Conservation (phyloP, 441 rosid genomes). For the Pelargonium fulgidum region DNA sequence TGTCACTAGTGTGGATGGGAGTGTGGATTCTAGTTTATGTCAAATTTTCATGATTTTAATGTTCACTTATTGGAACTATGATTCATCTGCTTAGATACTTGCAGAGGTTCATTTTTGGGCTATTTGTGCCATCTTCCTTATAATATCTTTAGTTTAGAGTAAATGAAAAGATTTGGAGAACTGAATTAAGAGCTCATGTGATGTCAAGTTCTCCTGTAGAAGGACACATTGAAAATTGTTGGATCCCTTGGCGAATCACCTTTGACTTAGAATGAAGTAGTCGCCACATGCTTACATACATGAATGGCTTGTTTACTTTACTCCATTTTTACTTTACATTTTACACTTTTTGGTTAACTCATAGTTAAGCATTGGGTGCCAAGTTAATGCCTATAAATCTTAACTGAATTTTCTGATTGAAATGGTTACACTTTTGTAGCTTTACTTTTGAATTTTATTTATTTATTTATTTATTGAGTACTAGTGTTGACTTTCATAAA, state of each 20-base stretch:
- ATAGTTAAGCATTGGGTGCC: too few species aligned
- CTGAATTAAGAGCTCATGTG: neutral
- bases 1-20: too few species aligned
- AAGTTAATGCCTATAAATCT: neutral
- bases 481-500: conserved; percentile 13
- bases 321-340: neutral
- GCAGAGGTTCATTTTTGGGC: neutral
- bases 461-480: neutral
- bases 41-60: too few species aligned
- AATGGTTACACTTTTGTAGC: neutral
- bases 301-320: neutral
- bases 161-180: too few species aligned
- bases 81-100: neutral
- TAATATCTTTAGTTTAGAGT: neutral
- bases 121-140: neutral
- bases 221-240: neutral
- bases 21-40: too few species aligned
- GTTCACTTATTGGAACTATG: neutral
- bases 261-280: neutral
- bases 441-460: neutral
- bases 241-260: neutral
- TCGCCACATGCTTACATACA: neutral
- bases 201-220: neutral
- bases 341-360: neutral
- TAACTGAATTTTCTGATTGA: neutral